A percentile compares a stretch with the other conserved stretches of the same genome.
Evolutionary conservation across 164 flowering plant genomes (phyloP).

Genomic region (Macadamia tetraphylla): DNA sequence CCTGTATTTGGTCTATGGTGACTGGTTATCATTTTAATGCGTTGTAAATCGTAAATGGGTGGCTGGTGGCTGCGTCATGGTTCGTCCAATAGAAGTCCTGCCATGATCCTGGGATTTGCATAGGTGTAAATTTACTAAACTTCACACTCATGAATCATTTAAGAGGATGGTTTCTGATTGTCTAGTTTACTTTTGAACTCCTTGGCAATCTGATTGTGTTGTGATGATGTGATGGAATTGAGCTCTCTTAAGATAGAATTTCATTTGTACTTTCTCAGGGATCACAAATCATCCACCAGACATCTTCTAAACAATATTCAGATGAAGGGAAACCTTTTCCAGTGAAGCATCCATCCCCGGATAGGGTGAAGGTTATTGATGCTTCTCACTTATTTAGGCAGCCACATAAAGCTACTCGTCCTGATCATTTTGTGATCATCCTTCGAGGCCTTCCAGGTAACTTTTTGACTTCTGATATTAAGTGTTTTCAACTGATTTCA

Average conservation of each 20-base stretch:
- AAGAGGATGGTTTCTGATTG: background rate
- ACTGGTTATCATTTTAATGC: too few species aligned
- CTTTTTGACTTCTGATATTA: conserved; percentile 1
- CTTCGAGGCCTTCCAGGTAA: conserved; percentile 98
- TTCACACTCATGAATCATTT: too few species aligned
- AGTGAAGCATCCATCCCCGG: conserved; percentile 26
- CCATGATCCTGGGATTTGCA: too few species aligned
- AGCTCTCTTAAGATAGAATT: background rate
- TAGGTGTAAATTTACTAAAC: too few species aligned
- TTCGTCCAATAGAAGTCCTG: too few species aligned
- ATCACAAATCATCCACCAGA: conserved; percentile 16
- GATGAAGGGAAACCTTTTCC: conserved; percentile 31
- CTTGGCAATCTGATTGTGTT: background rate
- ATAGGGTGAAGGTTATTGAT: conserved; percentile 60
- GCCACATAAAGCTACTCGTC: conserved; percentile 72
- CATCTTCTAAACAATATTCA: conserved; percentile 20
- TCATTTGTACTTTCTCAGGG: conserved; percentile 20
- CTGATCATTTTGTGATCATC: conserved; percentile 84
- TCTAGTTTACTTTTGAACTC: background rate
- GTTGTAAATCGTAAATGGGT: too few species aligned
- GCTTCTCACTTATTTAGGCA: conserved; percentile 62
- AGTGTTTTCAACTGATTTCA: background rate
- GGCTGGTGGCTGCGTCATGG: too few species aligned
- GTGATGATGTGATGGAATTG: background rate
- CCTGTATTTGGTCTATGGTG: too few species aligned